Conservation (phyloP, 805 yeast species). For the Grigorovia yakushimaensis region DNA sequence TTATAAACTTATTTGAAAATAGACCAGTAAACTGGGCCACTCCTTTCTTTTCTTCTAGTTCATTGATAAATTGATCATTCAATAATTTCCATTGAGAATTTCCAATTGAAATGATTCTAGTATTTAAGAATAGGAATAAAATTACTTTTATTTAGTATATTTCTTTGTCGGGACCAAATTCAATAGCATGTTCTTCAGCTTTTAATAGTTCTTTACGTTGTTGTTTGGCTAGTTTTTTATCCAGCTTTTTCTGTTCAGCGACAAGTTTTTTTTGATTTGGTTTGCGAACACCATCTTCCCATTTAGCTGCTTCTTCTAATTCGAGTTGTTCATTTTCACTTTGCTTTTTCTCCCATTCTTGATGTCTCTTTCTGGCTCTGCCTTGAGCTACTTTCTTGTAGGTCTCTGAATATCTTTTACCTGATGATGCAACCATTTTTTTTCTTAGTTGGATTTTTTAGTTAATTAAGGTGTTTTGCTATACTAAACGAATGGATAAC, state of each 20-base stretch:
- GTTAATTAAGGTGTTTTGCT: too few relatives aligned
- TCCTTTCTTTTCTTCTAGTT: not conserved
- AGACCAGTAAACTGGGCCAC: not conserved
- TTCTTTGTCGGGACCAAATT: constrained; percentile 13
- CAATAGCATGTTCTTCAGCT: constrained; percentile 17
- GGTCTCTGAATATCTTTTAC: constrained; percentile 24
- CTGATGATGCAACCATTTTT: constrained; percentile 9
- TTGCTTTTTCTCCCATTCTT: constrained; percentile 15
- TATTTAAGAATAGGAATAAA: not conserved
- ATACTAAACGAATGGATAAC: too few relatives aligned
- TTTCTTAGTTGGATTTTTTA: too few relatives aligned
- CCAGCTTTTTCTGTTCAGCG: constrained; percentile 14
- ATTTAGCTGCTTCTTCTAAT: constrained; percentile 18
- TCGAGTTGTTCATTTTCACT: constrained; percentile 13
- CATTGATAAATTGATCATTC: not conserved
- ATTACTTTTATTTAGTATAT: constrained; percentile 8
- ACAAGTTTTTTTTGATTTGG: constrained; percentile 14
- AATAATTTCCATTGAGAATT: not conserved
- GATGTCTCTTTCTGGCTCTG: constrained; percentile 21
- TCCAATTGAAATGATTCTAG: not conserved
- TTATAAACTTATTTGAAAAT: too few relatives aligned
- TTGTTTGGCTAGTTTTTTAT: constrained; percentile 15
- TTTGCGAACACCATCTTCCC: constrained; percentile 19
- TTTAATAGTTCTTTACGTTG: constrained; percentile 21
- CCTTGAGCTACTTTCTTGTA: constrained; percentile 24